Conservation (phyloP, 345 rosid genomes). For the Ceriops tagal region DNA sequence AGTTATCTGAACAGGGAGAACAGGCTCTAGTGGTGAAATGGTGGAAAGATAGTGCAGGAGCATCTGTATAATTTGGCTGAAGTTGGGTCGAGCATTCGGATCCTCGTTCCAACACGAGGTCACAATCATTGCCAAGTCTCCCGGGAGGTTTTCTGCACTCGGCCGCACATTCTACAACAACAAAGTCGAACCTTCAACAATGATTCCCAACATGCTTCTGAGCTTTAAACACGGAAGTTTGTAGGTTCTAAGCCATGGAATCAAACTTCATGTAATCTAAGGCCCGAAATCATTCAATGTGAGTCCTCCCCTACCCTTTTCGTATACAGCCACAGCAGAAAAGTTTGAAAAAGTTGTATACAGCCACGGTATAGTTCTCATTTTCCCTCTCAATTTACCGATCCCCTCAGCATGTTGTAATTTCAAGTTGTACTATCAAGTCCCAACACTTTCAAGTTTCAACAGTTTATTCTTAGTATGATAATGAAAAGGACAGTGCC, state of each 20-base stretch:
- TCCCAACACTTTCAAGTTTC: background rate
- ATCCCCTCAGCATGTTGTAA: background rate
- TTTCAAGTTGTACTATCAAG: background rate
- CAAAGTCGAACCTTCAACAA: background rate
- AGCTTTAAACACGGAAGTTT: background rate
- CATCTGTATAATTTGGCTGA: slow-evolving; percentile 81
- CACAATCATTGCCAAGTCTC: slow-evolving; percentile 67
- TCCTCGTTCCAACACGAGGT: slow-evolving; percentile 99
- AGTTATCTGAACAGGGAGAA: slow-evolving; percentile 46
- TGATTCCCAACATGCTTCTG: background rate
- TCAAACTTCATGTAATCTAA: too few relatives aligned
- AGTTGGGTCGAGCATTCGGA: slow-evolving; percentile 80
- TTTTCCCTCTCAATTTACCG: too few relatives aligned
- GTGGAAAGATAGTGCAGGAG: slow-evolving; percentile 64
- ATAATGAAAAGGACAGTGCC: background rate
- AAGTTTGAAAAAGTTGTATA: too few relatives aligned
- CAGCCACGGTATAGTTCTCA: too few relatives aligned
- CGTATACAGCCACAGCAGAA: too few relatives aligned
- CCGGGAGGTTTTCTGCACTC: slow-evolving; percentile 73
- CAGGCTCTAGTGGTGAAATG: slow-evolving; percentile 50
- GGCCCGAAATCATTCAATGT: too few relatives aligned
- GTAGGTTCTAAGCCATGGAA: too few relatives aligned
- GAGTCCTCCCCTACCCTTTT: too few relatives aligned
- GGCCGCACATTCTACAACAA: slow-evolving; percentile 76
- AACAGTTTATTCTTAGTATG: slow-evolving; percentile 1